These are phyloP conservation scores for Amaranthus tricolor DNA, from an alignment of 179 eudicot species.

Conservation along the genomic window DNA sequence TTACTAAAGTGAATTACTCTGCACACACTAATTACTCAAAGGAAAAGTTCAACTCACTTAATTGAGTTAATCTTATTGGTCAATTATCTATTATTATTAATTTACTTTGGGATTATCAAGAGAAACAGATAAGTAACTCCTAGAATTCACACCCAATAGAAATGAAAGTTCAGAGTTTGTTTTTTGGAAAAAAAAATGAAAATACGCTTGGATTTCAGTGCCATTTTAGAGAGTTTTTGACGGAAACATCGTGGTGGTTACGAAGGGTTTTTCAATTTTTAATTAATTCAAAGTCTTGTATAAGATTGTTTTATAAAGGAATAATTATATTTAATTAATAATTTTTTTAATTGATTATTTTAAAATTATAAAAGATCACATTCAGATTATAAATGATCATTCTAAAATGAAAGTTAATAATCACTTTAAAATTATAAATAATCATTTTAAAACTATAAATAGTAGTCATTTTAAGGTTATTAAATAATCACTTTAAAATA, in stretches of 20 bases:
- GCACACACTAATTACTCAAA: conserved; percentile 11
- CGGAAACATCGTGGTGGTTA: conserved; percentile 27
- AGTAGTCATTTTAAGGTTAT: no score
- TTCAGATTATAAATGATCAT: background rate
- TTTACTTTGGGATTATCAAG: conserved; percentile 43
- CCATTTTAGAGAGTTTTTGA: conserved; percentile 8
- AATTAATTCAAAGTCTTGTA: no score
- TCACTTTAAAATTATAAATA: no score
- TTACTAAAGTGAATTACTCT: no score
- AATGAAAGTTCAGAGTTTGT: conserved; percentile 23
- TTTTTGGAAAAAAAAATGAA: conserved; percentile 10
- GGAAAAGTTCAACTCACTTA: conserved; percentile 2
- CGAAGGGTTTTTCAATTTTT: conserved; percentile 8
- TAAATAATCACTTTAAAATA: no score
- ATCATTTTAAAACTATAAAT: no score
- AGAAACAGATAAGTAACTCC: conserved; percentile 16
- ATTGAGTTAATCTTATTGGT: conserved; percentile 13
- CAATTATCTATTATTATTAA: conserved; percentile 9
- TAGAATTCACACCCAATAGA: conserved; percentile 32
- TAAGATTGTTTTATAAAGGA: no score
- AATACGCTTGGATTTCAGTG: conserved; percentile 39
- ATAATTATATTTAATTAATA: background rate
- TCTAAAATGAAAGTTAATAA: no score
- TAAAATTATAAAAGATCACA: background rate
- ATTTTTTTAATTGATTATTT: background rate